phyloP scores from a whole-genome alignment of 768 basidiomycete species.

The Tylopilus subfusipes region DNA sequence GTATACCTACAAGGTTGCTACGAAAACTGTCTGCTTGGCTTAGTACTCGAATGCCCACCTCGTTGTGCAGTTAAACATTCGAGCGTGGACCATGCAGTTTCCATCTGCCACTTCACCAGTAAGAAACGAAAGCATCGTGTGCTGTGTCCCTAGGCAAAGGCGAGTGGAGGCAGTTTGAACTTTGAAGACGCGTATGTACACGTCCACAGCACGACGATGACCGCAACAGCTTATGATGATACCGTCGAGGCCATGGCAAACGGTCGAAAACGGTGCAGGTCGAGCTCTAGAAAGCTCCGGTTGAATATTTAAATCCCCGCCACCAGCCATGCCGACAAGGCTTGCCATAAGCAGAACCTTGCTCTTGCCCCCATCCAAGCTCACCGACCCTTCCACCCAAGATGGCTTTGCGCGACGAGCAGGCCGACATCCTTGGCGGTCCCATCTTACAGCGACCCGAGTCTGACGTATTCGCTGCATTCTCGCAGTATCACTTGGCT shows the following conservation, averaged over 20 bases:
- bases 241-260: background rate
- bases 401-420: constrained; percentile 58
- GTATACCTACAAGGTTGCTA: background rate
- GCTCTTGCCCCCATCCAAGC: constrained; percentile 23
- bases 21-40: constrained; percentile 48
- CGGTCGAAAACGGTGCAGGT: background rate
- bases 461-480: constrained; percentile 25
- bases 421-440: constrained; percentile 69
- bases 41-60: constrained; percentile 78
- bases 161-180: constrained; percentile 40
- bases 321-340: constrained; percentile 17
- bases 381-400: constrained; percentile 21
- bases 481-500: constrained; percentile 35
- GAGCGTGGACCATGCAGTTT: constrained; percentile 69
- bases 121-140: constrained; percentile 71
- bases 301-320: constrained; percentile 22
- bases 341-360: constrained; percentile 7
- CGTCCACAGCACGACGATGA: background rate
- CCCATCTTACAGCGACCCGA: constrained; percentile 40
- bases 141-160: constrained; percentile 78
- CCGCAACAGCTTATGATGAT: background rate
- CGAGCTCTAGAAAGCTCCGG: constrained; percentile 16
- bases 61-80: constrained; percentile 49
- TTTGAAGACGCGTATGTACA: background rate
- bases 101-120: constrained; percentile 73